Conservation (phyloP, 1,284 basidiomycete species). For the Tylopilus sp. region DNA sequence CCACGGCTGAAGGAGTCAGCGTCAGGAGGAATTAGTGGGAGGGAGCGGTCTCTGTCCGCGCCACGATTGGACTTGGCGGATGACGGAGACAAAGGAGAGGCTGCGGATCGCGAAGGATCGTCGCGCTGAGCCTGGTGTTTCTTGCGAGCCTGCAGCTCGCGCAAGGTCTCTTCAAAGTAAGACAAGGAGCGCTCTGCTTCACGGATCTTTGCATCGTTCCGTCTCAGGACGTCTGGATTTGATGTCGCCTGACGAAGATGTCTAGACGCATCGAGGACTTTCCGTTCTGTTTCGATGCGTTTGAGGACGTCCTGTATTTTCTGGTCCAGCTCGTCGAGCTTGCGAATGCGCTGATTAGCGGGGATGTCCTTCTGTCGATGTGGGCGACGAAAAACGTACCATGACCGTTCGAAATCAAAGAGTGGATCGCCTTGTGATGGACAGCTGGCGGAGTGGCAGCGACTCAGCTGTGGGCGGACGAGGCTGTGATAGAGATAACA, state of each 20-base stretch:
- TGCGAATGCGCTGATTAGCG: slow-evolving; percentile 7
- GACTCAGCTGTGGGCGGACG: slow-evolving; percentile 25
- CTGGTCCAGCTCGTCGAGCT: slow-evolving; percentile 65
- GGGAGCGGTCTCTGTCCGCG: slow-evolving; percentile 34
- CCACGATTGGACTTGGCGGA: slow-evolving; percentile 24
- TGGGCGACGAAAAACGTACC: slow-evolving; percentile 25
- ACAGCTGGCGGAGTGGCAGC: slow-evolving; percentile 5
- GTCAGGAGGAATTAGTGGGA: slow-evolving; percentile 49
- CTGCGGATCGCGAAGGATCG: slow-evolving; percentile 51
- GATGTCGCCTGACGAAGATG: slow-evolving; percentile 77
- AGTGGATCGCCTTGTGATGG: slow-evolving; percentile 17
- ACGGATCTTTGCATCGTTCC: slow-evolving; percentile 82
- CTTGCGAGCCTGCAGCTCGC: slow-evolving; percentile 78
- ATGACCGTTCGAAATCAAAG: slow-evolving; percentile 27
- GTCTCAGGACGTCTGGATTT: slow-evolving; percentile 83
- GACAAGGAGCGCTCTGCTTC: slow-evolving; percentile 83
- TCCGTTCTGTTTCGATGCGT: slow-evolving; percentile 89
- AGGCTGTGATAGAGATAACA: slow-evolving; percentile 35
- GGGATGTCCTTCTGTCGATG: slow-evolving; percentile 4
- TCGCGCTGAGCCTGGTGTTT: slow-evolving; percentile 44
- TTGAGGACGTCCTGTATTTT: slow-evolving; percentile 90
- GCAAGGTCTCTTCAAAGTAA: slow-evolving; percentile 86
- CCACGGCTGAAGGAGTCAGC: slow-evolving; percentile 36
- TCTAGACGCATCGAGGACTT: slow-evolving; percentile 85
- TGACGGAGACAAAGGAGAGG: slow-evolving; percentile 31